A percentile compares a stretch with the other conserved stretches of the same genome.
These are phyloP conservation scores for Paxillus involutus DNA, from an alignment of 768 basidiomycete genomes.

Conservation along the genomic window DNA sequence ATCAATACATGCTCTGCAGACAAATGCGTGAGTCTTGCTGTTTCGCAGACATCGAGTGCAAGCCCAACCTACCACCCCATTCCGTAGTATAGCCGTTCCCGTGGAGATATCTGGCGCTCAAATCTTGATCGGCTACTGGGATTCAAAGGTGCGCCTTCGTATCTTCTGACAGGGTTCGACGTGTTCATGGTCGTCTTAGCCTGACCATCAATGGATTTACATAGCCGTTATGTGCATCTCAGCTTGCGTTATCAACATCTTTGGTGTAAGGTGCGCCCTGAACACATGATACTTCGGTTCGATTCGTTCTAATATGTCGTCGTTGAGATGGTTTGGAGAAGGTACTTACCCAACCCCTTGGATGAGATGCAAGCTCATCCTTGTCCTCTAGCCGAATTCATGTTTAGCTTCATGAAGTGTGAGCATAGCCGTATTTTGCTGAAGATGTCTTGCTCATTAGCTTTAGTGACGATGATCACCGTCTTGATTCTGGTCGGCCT, in stretches of 20 bases:
- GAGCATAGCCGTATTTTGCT: slow-evolving; percentile 13
- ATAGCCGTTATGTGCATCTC: slow-evolving; percentile 55
- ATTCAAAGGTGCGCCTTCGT: slow-evolving; percentile 45
- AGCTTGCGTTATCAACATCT: slow-evolving; percentile 66
- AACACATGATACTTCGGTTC: not conserved
- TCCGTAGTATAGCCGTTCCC: slow-evolving; percentile 55
- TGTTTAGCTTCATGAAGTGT: slow-evolving; percentile 68
- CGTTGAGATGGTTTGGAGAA: slow-evolving; percentile 62
- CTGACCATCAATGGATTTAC: slow-evolving; percentile 52
- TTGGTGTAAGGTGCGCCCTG: slow-evolving; percentile 56
- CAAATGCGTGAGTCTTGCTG: slow-evolving; percentile 4
- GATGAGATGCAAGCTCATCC: no score
- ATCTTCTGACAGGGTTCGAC: not conserved
- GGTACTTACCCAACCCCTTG: slow-evolving; percentile 24
- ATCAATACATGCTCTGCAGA: slow-evolving; percentile 12
- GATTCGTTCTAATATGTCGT: not conserved
- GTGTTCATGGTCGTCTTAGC: slow-evolving; percentile 25
- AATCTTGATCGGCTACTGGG: slow-evolving; percentile 74
- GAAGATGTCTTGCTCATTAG: slow-evolving; percentile 4
- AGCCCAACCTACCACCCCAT: not conserved
- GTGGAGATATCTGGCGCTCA: slow-evolving; percentile 73
- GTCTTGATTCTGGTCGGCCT: slow-evolving; percentile 61
- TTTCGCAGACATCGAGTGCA: not conserved
- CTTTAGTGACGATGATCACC: slow-evolving; percentile 55
- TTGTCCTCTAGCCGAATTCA: slow-evolving; percentile 35